Base-by-base conservation (phyloP, 129 eudicot genomes). In the Glebionis coronaria region DNA sequence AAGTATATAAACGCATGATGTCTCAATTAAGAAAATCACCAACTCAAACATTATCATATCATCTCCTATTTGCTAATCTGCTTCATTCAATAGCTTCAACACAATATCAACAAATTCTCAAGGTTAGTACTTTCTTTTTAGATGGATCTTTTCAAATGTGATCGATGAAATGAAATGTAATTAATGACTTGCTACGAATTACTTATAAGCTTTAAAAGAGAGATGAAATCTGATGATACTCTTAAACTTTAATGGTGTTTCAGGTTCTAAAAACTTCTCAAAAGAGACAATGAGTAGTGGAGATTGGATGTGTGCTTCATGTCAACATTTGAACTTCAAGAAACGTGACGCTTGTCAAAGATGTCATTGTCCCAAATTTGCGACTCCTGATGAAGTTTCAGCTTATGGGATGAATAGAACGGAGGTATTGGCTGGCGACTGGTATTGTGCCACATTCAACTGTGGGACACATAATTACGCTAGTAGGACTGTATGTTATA, bases 1-100 rank as follows among this genome's bases (percentile, higher is more conserved):
- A 67, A 75, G 78, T 84, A 88, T 88, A 88, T 82, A 88, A 82
- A 80, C 78, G 77, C 59, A 56, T 44, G 58, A 65, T 63, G 67
- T 28, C 62, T 73, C 83, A 67, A 73, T 74, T 51, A 72, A 59
- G 66, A 75, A 77, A 76, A 47, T 84, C 90, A 84, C 78, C 82
- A 76, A 77, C 79, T 44, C 57, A 67, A 40, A 54, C 44, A 67
- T 75, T 59, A 21, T 52, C 68, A 52, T 38, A 68, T 65, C 73
- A 27, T 75, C 78, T 74, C 78, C 50, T 62, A 79, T 35, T 68
- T 70, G 80, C 64, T 54, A 45, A 59, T 58, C 49, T 53, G 63
- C 60, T 61, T 55, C 70, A 38, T 57, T 65, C 15, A 23, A 23
- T 23, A 23, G 25, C 23, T 53, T 71, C 55, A 50, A 31, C 61